phyloP scores from a whole-genome alignment of 2,329 filamentous ascomycete species.

The Colletotrichum australisinense region DNA sequence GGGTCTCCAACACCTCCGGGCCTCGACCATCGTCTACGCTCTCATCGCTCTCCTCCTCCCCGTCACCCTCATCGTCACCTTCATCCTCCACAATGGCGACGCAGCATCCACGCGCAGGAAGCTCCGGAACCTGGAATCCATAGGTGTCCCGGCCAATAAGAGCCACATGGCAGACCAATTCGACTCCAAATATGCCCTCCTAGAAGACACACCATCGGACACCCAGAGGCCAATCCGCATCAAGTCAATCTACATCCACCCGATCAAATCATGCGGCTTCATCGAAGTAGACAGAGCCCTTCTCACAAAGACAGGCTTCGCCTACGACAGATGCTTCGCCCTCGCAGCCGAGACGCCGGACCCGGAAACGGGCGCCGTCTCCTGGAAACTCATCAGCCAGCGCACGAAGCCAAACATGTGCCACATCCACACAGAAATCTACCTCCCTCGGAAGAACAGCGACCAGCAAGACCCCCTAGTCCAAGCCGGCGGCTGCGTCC shows the following conservation, averaged over 20 bases:
- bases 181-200: slow-evolving; percentile 31
- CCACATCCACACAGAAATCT: slow-evolving; percentile 34
- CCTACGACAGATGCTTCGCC: slow-evolving; percentile 42
- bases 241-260: slow-evolving; percentile 44
- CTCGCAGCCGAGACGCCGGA: slow-evolving; percentile 43
- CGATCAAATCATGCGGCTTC: slow-evolving; percentile 43
- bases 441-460: slow-evolving; percentile 23
- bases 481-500: slow-evolving; percentile 4
- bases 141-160: slow-evolving; percentile 39
- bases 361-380: slow-evolving; percentile 28
- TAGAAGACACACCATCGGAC: not conserved
- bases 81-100: slow-evolving; percentile 12
- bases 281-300: slow-evolving; percentile 40
- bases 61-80: not conserved
- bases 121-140: slow-evolving; percentile 12
- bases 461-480: slow-evolving; percentile 21
- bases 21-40: not conserved
- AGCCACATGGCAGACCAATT: slow-evolving; percentile 43
- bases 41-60: not conserved
- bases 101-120: not conserved
- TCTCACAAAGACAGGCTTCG: slow-evolving; percentile 41
- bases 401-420: slow-evolving; percentile 38
- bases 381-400: slow-evolving; percentile 44
- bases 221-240: slow-evolving; percentile 33
- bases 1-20: not conserved